Evolutionary conservation across 148 eudicot genomes (phyloP).

Genomic region (Silene latifolia): DNA sequence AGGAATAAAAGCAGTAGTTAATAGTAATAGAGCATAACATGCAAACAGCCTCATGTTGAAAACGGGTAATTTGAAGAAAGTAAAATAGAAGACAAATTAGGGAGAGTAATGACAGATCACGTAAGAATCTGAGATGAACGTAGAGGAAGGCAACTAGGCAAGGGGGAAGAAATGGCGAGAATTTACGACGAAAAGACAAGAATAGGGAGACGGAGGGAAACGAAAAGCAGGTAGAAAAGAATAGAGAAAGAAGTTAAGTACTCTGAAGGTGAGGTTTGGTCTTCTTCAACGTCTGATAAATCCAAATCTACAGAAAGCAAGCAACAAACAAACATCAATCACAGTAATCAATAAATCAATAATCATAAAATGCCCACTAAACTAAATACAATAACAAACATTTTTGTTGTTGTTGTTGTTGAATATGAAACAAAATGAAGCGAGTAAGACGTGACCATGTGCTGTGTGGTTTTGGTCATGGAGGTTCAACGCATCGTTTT

Average conservation of each 20-base stretch:
- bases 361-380: neutral
- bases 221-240: too few relatives aligned
- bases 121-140: neutral
- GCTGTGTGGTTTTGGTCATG: neutral
- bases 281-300: conserved; percentile 13
- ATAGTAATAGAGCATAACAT: conserved; percentile 12
- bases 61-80: neutral
- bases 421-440: neutral
- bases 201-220: too few relatives aligned
- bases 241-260: conserved; percentile 14
- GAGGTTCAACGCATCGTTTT: neutral
- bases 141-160: neutral
- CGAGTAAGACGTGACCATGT: conserved; percentile 8
- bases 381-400: too few relatives aligned
- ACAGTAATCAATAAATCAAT: conserved; percentile 16
- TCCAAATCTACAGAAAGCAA: conserved; percentile 25
- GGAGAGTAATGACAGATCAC: conserved; percentile 15
- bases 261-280: conserved; percentile 16
- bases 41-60: neutral
- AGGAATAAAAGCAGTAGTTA: neutral
- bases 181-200: too few relatives aligned
- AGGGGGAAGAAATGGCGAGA: too few relatives aligned
- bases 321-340: conserved; percentile 7
- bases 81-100: neutral
- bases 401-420: too few relatives aligned